Evolutionary conservation across 1,284 basidiomycete species (phyloP).

Genomic region (Ganoderma multipileum): DNA sequence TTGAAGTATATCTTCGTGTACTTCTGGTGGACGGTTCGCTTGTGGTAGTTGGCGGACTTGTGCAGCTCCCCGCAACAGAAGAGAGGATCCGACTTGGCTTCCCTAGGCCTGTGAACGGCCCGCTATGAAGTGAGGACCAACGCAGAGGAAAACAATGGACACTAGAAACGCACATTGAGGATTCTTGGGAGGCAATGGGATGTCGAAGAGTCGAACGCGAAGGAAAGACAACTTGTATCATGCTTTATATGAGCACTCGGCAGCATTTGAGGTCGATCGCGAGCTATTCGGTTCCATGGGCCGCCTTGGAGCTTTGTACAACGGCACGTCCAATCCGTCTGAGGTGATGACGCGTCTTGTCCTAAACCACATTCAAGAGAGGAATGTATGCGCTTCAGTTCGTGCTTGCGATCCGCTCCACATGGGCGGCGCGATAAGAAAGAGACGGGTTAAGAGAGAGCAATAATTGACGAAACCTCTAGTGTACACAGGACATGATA

Average conservation of each 20-base stretch:
- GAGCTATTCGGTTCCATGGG: conserved; percentile 1
- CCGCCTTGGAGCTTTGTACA: conserved; percentile 1
- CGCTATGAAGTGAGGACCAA: background rate
- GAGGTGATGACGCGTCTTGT: background rate
- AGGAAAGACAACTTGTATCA: background rate
- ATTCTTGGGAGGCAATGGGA: background rate
- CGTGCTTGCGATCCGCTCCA: background rate
- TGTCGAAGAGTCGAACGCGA: background rate
- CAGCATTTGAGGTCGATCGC: background rate
- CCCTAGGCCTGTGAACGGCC: conserved; percentile 22
- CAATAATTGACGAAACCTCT: conserved; percentile 6
- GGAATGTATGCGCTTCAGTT: background rate
- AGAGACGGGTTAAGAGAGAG: background rate
- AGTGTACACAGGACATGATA: conserved; percentile 19
- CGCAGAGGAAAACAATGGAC: background rate
- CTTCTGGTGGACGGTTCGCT: conserved; percentile 25
- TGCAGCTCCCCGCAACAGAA: conserved; percentile 28
- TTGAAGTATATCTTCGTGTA: conserved; percentile 25
- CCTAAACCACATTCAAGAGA: background rate
- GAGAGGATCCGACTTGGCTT: conserved; percentile 13
- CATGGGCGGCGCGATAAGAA: too few species aligned
- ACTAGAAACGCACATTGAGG: background rate
- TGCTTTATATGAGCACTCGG: background rate
- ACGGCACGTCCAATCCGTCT: background rate
- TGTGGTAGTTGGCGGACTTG: conserved; percentile 23